phyloP scores from a whole-genome alignment of 2,329 filamentous ascomycete genomes.

The Huntiella abstrusa region DNA sequence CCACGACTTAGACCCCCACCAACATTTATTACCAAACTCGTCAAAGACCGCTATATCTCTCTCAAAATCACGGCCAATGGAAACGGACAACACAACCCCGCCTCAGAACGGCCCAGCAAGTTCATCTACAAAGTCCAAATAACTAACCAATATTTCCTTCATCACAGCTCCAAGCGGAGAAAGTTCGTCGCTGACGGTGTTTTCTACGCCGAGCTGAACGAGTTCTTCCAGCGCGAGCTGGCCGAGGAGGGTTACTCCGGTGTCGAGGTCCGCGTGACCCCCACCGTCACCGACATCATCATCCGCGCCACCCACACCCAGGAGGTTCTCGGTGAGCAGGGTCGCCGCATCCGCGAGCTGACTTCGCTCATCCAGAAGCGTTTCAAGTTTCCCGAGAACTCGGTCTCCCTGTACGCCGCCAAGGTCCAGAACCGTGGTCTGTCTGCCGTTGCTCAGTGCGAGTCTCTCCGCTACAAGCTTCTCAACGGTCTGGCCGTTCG shows the following conservation, averaged over 20 bases:
- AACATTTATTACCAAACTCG: no score
- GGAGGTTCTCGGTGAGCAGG: constrained; percentile 99
- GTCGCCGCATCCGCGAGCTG: constrained; percentile 98
- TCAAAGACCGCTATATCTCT: no score
- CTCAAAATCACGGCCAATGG: background rate
- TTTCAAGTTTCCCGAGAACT: constrained; percentile 99
- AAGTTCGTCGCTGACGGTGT: constrained; percentile 97
- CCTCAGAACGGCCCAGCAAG: background rate
- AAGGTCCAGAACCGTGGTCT: constrained; percentile 99
- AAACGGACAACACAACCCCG: background rate
- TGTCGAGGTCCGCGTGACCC: constrained; percentile 98
- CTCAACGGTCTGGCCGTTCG: constrained; percentile 98
- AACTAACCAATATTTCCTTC: constrained; percentile 10
- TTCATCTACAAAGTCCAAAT: background rate
- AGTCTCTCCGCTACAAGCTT: constrained; percentile 99
- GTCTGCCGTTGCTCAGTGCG: constrained; percentile 98
- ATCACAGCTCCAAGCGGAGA: constrained; percentile 65
- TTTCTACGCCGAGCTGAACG: constrained; percentile 99
- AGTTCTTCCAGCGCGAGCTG: constrained; percentile 99
- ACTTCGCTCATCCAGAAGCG: constrained; percentile 99
- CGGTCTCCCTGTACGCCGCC: constrained; percentile 97
- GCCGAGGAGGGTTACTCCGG: constrained; percentile 99
- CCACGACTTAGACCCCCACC: background rate
- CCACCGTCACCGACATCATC: constrained; percentile 99
- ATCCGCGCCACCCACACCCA: constrained; percentile 99